Percentiles rank a stretch among this genome's conserved stretches.
Evolutionary conservation across 176 grass and related monocot species (phyloP).

Genomic region (Coix lacrymajobi): DNA sequence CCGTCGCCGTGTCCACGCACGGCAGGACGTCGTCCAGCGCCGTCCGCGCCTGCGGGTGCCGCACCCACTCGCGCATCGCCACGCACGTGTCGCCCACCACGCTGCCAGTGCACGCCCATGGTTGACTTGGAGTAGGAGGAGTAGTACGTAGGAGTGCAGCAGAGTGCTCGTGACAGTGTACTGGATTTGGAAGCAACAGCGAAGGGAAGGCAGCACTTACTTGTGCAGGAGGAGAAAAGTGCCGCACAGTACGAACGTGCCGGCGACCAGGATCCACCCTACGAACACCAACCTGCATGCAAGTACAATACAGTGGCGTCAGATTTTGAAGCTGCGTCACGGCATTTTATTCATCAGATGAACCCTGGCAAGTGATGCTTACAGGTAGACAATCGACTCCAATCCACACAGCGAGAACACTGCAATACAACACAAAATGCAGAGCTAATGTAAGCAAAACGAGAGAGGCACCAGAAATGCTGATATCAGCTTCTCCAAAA

Average conservation of each 20-base stretch:
- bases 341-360: neutral
- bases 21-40: constrained; percentile 65
- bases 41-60: constrained; percentile 41
- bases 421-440: constrained; percentile 14
- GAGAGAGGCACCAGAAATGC: neutral
- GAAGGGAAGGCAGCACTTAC: constrained; percentile 36
- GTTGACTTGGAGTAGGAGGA: too few relatives aligned
- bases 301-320: neutral
- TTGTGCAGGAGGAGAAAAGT: constrained; percentile 79
- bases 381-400: constrained; percentile 59
- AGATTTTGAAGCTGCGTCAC: neutral
- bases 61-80: constrained; percentile 68
- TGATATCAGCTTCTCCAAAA: neutral
- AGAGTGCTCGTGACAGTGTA: neutral
- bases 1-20: constrained; percentile 42
- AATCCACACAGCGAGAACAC: constrained; percentile 62
- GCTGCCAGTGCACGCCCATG: constrained; percentile 19
- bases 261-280: constrained; percentile 66
- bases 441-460: neutral
- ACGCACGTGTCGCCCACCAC: constrained; percentile 51
- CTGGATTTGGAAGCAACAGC: neutral
- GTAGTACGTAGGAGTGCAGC: too few relatives aligned
- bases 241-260: constrained; percentile 55
- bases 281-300: constrained; percentile 50
- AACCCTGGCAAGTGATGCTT: constrained; percentile 22